phyloP scores from a whole-genome alignment of 2,329 filamentous ascomycete species.

The Microdochium bolleyi region DNA sequence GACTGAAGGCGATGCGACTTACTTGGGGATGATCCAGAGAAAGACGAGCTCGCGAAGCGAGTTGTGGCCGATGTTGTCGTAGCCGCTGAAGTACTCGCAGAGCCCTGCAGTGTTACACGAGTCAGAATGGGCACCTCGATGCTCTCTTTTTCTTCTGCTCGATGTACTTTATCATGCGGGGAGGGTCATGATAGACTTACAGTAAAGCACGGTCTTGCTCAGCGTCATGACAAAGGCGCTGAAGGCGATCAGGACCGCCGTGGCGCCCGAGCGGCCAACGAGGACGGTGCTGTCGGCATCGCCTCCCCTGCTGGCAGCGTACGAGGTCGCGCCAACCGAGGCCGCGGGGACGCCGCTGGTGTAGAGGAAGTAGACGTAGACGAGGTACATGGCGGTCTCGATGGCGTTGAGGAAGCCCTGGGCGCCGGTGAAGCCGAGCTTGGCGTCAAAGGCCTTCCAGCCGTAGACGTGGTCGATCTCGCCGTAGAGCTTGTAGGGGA shows the following conservation, averaged over 20 bases:
- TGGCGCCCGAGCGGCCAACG: constrained; percentile 31
- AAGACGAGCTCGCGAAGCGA: constrained; percentile 30
- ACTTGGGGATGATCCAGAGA: constrained; percentile 54
- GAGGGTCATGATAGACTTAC: too few relatives aligned
- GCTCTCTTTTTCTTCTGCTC: too few relatives aligned
- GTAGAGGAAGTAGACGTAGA: constrained; percentile 40
- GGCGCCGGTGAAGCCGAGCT: constrained; percentile 69
- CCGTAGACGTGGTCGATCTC: constrained; percentile 77
- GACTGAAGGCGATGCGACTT: constrained; percentile 15
- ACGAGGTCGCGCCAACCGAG: constrained; percentile 1
- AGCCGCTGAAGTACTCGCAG: constrained; percentile 48
- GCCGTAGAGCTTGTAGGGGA: constrained; percentile 75
- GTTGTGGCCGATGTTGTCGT: constrained; percentile 52
- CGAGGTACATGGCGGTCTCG: constrained; percentile 57
- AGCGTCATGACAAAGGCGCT: constrained; percentile 51
- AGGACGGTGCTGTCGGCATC: constrained; percentile 21
- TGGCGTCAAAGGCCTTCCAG: constrained; percentile 58
- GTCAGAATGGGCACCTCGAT: not conserved
- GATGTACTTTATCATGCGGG: too few relatives aligned
- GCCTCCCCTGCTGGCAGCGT: constrained; percentile 3
- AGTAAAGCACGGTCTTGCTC: constrained; percentile 55
- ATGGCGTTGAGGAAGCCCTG: constrained; percentile 63
- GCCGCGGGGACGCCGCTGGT: constrained; percentile 7
- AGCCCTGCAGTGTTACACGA: constrained; percentile 32
- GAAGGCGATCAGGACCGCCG: constrained; percentile 40